Evolutionary conservation across 345 rosid genomes (phyloP), one percentile per base, ranked within the genome.

Genomic region (Eucalyptus cloeziana): DNA sequence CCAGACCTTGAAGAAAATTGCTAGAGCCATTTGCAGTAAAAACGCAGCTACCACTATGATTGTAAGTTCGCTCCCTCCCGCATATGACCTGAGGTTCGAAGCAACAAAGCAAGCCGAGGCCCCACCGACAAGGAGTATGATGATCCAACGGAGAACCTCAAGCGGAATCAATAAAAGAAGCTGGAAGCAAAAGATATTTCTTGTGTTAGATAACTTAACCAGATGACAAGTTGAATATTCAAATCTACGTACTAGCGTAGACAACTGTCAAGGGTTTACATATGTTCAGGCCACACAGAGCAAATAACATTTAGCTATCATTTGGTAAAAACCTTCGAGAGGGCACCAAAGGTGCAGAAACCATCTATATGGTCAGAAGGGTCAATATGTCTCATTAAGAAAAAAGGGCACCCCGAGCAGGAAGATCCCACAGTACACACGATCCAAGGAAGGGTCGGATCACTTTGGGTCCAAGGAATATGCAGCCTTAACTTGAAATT

Each of bases 1-100:
- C 97, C 97, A 96, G 91, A 93, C 98, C 93, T 98, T 98, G 92
- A 98, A 92, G 92, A 98, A 96, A 93, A 98, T 90, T 79, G 99
- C 96, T 33, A 98, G 92, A 87, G 94, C 94, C 93, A 97, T 92
- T 92, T 98, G 99, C 92, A 98, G 91, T 79, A 90, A 91, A 92
- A 97, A 96, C 24, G 99, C 94, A 49, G 95, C 94, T 58, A 94
- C 92, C 90, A 94, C 87, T 87, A 94, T 89, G 31, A 96, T 85
- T 16, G 95, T 90, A 31, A 94, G 89, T 90, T 97, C 96, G 83
- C 88, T 95, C 27, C 93, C 92, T 88, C 89, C 96, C 1, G 89
- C 88, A 88, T 89, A 94, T 4, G 98, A 91, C 91, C 92, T 95
- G 85, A 98, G 94, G 91, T 97, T 98, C 47, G 91, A 79, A 64